Base-by-base conservation (phyloP, 176 grass and related monocot species). In the Calamus simplicifolius region DNA sequence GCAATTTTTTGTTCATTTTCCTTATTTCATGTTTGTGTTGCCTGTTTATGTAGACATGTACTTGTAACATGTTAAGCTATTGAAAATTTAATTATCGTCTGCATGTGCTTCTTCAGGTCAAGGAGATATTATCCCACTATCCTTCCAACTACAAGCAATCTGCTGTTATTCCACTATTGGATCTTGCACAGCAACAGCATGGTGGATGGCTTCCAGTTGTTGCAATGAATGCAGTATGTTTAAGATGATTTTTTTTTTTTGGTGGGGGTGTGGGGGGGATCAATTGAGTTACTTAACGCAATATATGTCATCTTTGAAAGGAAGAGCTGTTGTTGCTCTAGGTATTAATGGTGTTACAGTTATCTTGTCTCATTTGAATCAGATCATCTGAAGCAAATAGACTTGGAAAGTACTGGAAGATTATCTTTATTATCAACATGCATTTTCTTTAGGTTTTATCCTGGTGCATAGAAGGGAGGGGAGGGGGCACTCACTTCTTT, bases 81-180 rank as follows among this genome's bases (percentile, higher is more conserved):
- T 58, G 14, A 17, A 53, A 31, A 18, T 17, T 64, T 43, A 28
- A 57, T 7, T 54, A 1, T 65, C 8, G 29, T 21, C 31, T 62
- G 18, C 12, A 19, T 64, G 49, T 18, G 48, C 51, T n/a, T 51
- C 28, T 73, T 68, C 52, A 97, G 92, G 93, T 79, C 35, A 83
- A 88, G 10, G 87, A 98, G 7, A 92, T 92, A 21, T 25, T 98
- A n/a, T 92, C 87, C 29, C 84, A 92, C 68, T 98, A 98, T 70
- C 84, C 93, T 61, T 85, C 84, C 56, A 98, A 98, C 71, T 98
- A 98, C 70, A 98, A 92, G 84, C 93, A 92, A 72, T 98, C 93
- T 50, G 87, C 80, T 58, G 78, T 92, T 76, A 92, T 98, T 64
- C 87, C 81, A 3, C 5, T 98, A 66, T 73, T 98, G 69, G 93